phyloP scores from a whole-genome alignment of 192 early-diverging fungal genomes.

The Rhizophlyctis rosea region DNA sequence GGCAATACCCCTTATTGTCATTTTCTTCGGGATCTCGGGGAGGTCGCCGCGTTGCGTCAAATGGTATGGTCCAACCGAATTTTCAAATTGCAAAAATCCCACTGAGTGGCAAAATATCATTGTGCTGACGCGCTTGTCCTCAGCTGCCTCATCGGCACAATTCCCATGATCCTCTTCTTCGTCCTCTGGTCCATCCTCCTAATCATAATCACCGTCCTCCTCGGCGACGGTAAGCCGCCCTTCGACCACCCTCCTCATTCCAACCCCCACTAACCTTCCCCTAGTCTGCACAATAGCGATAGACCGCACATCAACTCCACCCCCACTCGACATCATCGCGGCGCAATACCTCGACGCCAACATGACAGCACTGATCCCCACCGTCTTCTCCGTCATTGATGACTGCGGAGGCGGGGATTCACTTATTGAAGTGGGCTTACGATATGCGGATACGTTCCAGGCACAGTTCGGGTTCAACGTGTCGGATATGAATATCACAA shows the following conservation, averaged over 20 bases:
- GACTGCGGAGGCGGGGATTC: too few relatives aligned
- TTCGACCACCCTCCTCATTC: not conserved
- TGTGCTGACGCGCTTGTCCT: not conserved
- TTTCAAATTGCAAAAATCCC: too few relatives aligned
- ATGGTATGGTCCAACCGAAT: not conserved
- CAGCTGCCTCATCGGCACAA: not conserved
- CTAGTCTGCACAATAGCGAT: not conserved
- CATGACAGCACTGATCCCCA: too few relatives aligned
- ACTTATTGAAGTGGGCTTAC: too few relatives aligned
- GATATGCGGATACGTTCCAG: too few relatives aligned
- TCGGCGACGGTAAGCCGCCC: not conserved
- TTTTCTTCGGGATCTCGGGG: not conserved
- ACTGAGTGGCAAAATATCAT: too few relatives aligned
- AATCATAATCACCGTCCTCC: not conserved
- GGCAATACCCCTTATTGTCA: not conserved
- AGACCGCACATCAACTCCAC: not conserved
- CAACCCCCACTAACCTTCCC: not conserved
- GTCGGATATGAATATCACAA: not conserved
- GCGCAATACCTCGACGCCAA: too few relatives aligned
- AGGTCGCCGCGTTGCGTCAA: not conserved
- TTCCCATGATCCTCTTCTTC: not conserved
- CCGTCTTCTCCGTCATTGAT: too few relatives aligned
- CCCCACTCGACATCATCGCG: too few relatives aligned
- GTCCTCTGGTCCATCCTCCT: not conserved
- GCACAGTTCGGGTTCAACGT: not conserved